These are phyloP conservation scores for Triticum dicoccoides DNA, from an alignment of 176 grass and related monocot species.

Conservation along the genomic window DNA sequence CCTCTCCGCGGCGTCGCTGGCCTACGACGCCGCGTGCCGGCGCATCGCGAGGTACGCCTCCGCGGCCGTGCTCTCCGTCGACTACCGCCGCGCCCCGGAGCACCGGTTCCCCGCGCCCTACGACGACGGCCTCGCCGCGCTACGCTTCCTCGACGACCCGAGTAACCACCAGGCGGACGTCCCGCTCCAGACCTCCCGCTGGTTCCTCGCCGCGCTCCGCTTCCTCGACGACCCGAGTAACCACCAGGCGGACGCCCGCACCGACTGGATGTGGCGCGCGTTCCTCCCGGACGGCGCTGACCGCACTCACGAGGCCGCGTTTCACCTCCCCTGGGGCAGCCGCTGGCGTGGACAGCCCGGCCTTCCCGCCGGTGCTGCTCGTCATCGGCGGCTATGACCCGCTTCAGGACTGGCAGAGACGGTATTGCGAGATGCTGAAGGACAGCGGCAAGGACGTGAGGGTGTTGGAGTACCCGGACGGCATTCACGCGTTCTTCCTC, in stretches of 20 bases:
- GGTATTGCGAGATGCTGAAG: constrained; percentile 44
- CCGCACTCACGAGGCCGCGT: constrained; percentile 47
- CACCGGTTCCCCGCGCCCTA: constrained; percentile 59
- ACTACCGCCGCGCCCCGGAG: constrained; percentile 83
- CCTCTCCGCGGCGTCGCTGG: constrained; percentile 45
- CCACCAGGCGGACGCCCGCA: constrained; percentile 15
- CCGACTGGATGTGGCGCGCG: constrained; percentile 70
- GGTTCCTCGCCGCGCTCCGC: constrained; percentile 36
- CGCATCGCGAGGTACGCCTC: constrained; percentile 47
- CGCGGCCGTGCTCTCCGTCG: constrained; percentile 62
- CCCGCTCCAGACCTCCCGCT: constrained; percentile 19
- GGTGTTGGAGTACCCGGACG: constrained; percentile 57
- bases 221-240: constrained; percentile 47
- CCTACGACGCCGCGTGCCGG: constrained; percentile 70
- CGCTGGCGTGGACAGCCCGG: neutral
- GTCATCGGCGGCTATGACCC: constrained; percentile 58
- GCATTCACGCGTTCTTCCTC: constrained; percentile 62
- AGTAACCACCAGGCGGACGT: neutral
- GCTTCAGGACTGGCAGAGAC: constrained; percentile 58
- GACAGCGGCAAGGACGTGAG: constrained; percentile 24
- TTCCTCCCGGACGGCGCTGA: constrained; percentile 61
- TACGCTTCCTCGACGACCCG: constrained; percentile 64
- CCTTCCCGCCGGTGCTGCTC: constrained; percentile 48
- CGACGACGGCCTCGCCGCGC: constrained; percentile 67
- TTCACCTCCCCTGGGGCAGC: neutral